Conservation (phyloP, 2,329 filamentous ascomycete species). For the Metarhizium album region DNA sequence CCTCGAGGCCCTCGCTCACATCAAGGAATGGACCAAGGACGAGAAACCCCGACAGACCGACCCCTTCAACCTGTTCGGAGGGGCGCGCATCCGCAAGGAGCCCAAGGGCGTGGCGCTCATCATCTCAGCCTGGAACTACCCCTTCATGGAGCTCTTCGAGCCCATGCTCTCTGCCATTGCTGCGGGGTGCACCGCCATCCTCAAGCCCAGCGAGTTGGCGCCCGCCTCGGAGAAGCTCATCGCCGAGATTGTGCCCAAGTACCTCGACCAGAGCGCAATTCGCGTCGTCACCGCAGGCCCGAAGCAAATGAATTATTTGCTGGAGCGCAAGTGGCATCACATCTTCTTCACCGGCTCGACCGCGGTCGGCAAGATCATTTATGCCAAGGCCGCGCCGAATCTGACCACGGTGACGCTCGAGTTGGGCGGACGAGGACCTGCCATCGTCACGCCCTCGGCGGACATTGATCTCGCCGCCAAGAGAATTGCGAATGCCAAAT, state of each 20-base stretch:
- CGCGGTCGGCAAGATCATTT: conserved; percentile 25
- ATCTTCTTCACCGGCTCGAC: conserved; percentile 35
- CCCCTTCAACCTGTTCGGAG: conserved; percentile 19
- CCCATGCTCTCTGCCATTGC: conserved; percentile 32
- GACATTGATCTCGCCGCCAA: conserved; percentile 32
- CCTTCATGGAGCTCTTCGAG: conserved; percentile 25
- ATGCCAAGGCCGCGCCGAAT: conserved; percentile 29
- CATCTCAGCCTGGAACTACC: conserved; percentile 36
- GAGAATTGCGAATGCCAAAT: conserved; percentile 31
- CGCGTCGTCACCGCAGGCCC: conserved; percentile 25
- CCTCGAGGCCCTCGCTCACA: conserved; percentile 23
- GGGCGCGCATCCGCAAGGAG: conserved; percentile 27
- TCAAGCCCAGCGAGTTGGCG: conserved; percentile 34
- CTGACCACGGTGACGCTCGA: conserved; percentile 34
- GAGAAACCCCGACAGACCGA: conserved; percentile 17
- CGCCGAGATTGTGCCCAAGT: conserved; percentile 27
- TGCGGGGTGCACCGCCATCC: conserved; percentile 27
- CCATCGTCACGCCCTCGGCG: conserved; percentile 29
- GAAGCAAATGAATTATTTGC: conserved; percentile 23
- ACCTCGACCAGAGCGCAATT: conserved; percentile 29
- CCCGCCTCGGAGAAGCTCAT: conserved; percentile 24
- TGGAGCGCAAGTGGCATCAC: conserved; percentile 29
- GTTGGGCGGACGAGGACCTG: conserved; percentile 33
- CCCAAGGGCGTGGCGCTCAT: conserved; percentile 32
- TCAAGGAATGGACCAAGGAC: conserved; percentile 29